These are phyloP conservation scores for Endoconidiophora polonica DNA, from an alignment of 2,329 filamentous ascomycete species.

Conservation along the genomic window DNA sequence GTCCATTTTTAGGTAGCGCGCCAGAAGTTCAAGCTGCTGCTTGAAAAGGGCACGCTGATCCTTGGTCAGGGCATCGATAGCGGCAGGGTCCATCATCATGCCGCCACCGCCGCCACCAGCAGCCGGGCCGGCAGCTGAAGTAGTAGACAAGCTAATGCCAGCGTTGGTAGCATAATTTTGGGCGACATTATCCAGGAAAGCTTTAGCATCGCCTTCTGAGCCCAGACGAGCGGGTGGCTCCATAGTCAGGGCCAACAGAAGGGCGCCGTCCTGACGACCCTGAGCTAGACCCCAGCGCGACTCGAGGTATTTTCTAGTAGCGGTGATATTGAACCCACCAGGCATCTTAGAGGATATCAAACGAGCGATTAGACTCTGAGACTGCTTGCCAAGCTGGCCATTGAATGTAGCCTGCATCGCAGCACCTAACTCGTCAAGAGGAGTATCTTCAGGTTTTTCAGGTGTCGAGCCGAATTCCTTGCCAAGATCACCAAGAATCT, in stretches of 20 bases:
- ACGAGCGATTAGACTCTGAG: constrained; percentile 78
- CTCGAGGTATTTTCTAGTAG: constrained; percentile 87
- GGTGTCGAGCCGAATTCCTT: constrained; percentile 98
- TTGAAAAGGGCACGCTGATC: constrained; percentile 94
- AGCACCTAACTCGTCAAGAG: constrained; percentile 84
- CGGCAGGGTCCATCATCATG: constrained; percentile 99
- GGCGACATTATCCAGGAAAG: constrained; percentile 71
- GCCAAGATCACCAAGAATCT: constrained; percentile 91
- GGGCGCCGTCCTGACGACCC: constrained; percentile 78
- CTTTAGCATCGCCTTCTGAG: constrained; percentile 80
- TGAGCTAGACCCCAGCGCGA: constrained; percentile 76
- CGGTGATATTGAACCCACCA: constrained; percentile 96
- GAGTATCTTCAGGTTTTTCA: constrained; percentile 95
- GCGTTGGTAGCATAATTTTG: constrained; percentile 78
- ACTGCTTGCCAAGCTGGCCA: constrained; percentile 93
- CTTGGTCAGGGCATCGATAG: constrained; percentile 91
- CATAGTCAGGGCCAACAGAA: constrained; percentile 80
- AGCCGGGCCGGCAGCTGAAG: constrained; percentile 55
- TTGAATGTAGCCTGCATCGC: constrained; percentile 98
- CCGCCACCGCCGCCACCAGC: constrained; percentile 55
- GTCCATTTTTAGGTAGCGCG: constrained; percentile 92
- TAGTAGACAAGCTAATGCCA: constrained; percentile 68
- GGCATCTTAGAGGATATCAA: constrained; percentile 99
- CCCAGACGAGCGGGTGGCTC: constrained; percentile 79
- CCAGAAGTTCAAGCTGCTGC: constrained; percentile 90